phyloP scores from a whole-genome alignment of 2,329 filamentous ascomycete species.

The Penicillium sp. region DNA sequence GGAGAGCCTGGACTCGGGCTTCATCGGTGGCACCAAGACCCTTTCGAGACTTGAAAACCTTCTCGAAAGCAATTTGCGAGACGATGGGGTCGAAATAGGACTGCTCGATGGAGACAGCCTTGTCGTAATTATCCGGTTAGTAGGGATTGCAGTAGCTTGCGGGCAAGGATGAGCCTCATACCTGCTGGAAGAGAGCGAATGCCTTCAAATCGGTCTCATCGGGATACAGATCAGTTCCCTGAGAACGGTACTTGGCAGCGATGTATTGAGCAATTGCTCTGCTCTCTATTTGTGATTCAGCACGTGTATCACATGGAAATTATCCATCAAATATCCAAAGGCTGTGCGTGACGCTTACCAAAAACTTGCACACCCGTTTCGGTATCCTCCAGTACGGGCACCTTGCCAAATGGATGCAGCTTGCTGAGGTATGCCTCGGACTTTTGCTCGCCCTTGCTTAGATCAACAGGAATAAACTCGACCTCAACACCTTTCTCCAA shows the following conservation, averaged over 20 bases:
- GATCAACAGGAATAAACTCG: constrained; percentile 33
- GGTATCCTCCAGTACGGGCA: constrained; percentile 42
- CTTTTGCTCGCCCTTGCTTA: constrained; percentile 35
- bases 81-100: constrained; percentile 29
- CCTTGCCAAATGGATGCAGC: constrained; percentile 42
- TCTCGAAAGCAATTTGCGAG: constrained; percentile 21
- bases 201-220: constrained; percentile 23
- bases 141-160: background rate
- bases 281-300: constrained; percentile 27
- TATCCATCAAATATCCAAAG: background rate
- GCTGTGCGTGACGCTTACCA: constrained; percentile 4
- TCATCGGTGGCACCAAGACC: constrained; percentile 19
- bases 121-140: background rate
- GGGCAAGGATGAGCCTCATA: constrained; percentile 21
- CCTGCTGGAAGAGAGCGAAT: constrained; percentile 29
- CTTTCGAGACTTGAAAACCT: constrained; percentile 21
- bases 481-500: constrained; percentile 36
- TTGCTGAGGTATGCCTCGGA: constrained; percentile 24
- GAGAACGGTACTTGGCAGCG: constrained; percentile 23
- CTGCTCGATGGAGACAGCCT: constrained; percentile 35
- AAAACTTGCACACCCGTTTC: constrained; percentile 33
- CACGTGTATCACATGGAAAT: background rate
- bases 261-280: constrained; percentile 41
- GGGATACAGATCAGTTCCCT: constrained; percentile 21
- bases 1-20: constrained; percentile 13